Percentiles rank a stretch among this genome's conserved stretches.
Conservation (phyloP, 768 basidiomycete genomes). For the Daedaleopsis nitida region DNA sequence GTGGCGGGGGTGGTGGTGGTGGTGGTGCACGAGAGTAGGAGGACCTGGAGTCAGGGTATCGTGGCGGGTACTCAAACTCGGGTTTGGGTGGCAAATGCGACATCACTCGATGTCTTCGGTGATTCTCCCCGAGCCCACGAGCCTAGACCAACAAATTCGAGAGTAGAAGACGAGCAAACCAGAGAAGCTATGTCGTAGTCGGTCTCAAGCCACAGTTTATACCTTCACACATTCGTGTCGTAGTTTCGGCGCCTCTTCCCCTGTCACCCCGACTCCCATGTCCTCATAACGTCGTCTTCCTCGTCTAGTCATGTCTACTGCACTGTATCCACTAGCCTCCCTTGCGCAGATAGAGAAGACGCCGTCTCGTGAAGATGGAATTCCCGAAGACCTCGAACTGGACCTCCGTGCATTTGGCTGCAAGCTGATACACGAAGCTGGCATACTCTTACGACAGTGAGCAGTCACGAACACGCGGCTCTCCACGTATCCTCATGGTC, state of each 20-base stretch:
- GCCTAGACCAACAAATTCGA: not conserved
- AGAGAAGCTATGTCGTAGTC: not conserved
- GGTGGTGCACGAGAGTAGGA: slow-evolving; percentile 25
- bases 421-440: slow-evolving; percentile 94
- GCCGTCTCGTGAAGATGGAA: slow-evolving; percentile 81
- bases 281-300: not conserved
- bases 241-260: slow-evolving; percentile 21
- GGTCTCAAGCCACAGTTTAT: not conserved
- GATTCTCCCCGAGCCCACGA: not conserved
- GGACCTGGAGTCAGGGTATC: slow-evolving; percentile 24
- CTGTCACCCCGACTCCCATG: not conserved
- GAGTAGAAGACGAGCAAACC: not conserved
- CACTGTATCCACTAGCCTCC: slow-evolving; percentile 81
- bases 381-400: slow-evolving; percentile 80
- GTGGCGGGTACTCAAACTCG: slow-evolving; percentile 30
- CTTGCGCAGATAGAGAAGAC: slow-evolving; percentile 75
- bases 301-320: slow-evolving; percentile 22
- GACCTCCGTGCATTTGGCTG: slow-evolving; percentile 91
- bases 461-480: slow-evolving; percentile 27
- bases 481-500: not conserved
- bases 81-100: slow-evolving; percentile 36
- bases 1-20: slow-evolving; percentile 15
- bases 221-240: slow-evolving; percentile 13
- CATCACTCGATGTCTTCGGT: slow-evolving; percentile 12
- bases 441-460: slow-evolving; percentile 87